Evolutionary conservation across 2,329 filamentous ascomycete species (phyloP).

Genomic region (Ascocoryne sarcoides): DNA sequence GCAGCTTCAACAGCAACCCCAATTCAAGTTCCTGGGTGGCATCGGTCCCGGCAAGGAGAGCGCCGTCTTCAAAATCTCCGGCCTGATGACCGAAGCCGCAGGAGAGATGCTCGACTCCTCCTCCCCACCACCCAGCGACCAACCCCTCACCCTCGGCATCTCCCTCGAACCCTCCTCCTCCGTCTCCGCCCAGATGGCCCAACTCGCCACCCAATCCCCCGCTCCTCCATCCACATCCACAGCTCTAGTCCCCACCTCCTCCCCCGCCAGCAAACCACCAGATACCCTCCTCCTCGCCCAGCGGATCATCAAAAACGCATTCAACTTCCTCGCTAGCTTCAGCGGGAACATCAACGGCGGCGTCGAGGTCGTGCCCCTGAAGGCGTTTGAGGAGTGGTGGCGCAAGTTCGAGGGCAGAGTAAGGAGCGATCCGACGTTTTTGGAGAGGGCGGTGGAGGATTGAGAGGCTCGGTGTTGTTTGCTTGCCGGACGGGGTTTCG

Average conservation of each 20-base stretch:
- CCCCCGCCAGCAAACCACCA: constrained; percentile 3
- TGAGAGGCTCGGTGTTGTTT: constrained; percentile 5
- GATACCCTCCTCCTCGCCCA: constrained; percentile 78
- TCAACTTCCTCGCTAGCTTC: constrained; percentile 91
- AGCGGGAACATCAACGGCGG: constrained; percentile 56
- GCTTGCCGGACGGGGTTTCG: background rate
- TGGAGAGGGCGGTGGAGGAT: constrained; percentile 50
- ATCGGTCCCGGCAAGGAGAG: constrained; percentile 86
- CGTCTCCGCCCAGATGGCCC: constrained; percentile 62
- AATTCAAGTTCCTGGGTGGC: constrained; percentile 78
- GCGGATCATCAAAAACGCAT: constrained; percentile 91
- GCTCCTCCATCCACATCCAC: background rate
- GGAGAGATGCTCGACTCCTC: constrained; percentile 26
- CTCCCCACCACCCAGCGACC: background rate
- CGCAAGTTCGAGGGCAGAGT: constrained; percentile 85
- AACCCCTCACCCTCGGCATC: constrained; percentile 66
- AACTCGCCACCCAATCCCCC: constrained; percentile 31
- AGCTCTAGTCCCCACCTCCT: background rate
- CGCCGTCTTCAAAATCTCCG: constrained; percentile 74
- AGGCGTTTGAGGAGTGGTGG: constrained; percentile 97
- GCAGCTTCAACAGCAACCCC: constrained; percentile 30
- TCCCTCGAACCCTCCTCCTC: constrained; percentile 66
- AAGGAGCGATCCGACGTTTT: constrained; percentile 76
- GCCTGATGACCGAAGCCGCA: constrained; percentile 32
- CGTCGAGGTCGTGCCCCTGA: constrained; percentile 84